Evolutionary conservation across 805 yeast genomes (phyloP).

Genomic region (Candida hungchunana): DNA sequence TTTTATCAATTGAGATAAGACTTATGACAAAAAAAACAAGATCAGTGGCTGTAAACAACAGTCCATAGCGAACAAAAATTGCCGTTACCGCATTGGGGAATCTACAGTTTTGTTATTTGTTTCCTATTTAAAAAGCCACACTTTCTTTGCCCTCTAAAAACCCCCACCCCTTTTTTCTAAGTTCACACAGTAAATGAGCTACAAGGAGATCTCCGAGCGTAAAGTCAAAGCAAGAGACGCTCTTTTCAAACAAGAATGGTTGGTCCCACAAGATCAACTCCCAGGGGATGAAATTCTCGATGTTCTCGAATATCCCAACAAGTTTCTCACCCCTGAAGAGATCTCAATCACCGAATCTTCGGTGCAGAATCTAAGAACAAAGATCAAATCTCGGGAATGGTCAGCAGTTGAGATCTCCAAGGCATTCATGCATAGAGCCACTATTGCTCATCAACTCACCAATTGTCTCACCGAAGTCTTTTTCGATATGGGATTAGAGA

Average conservation of each 20-base stretch:
- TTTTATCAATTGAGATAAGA: no score
- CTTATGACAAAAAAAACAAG: no score
- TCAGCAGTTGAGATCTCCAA: constrained; percentile 40
- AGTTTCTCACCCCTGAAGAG: constrained; percentile 31
- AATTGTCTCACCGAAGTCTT: constrained; percentile 35
- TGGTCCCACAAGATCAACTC: constrained; percentile 4
- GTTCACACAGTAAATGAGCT: not conserved
- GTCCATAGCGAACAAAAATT: no score
- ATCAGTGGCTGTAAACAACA: no score
- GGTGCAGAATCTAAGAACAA: constrained; percentile 12
- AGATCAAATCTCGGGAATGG: constrained; percentile 31
- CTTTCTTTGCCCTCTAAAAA: no score
- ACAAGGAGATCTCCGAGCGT: constrained; percentile 33
- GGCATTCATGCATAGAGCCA: constrained; percentile 56
- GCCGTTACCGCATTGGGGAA: no score
- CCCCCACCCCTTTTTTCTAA: no score
- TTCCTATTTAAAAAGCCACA: no score
- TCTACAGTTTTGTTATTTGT: no score
- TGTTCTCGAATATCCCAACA: constrained; percentile 26
- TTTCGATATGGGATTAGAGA: constrained; percentile 49
- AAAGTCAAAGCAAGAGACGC: constrained; percentile 37
- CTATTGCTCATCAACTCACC: constrained; percentile 50
- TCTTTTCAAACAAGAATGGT: constrained; percentile 27
- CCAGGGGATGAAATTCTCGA: constrained; percentile 6
- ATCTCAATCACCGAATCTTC: constrained; percentile 28